Conservation (phyloP, 176 grass and related monocot genomes). For the Aegilops longissima region DNA sequence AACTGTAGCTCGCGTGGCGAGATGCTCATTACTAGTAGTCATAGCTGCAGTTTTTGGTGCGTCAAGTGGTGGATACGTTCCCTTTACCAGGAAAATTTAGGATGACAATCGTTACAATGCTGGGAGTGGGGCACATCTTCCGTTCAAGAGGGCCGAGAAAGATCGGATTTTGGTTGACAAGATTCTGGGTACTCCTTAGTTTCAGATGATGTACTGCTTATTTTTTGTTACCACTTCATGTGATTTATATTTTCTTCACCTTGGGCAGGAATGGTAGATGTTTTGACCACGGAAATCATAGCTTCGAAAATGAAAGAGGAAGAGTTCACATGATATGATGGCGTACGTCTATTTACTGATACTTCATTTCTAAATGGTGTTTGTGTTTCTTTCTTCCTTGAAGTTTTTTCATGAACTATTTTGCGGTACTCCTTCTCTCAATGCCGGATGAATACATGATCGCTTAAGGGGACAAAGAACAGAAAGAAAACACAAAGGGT, state of each 20-base stretch:
- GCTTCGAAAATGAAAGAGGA: constrained; percentile 69
- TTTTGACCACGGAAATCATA: constrained; percentile 57
- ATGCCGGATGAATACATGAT: constrained; percentile 82
- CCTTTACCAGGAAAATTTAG: constrained; percentile 39
- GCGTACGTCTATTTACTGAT: constrained; percentile 41
- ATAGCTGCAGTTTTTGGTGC: too few species aligned
- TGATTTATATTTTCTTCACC: constrained; percentile 26
- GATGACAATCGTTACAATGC: constrained; percentile 93
- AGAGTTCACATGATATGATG: constrained; percentile 71
- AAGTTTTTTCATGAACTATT: constrained; percentile 17
- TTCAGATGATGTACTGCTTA: background rate
- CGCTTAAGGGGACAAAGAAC: constrained; percentile 69
- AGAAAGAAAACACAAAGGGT: constrained; percentile 82
- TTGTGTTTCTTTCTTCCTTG: constrained; percentile 12
- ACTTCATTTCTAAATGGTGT: background rate
- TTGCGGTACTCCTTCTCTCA: constrained; percentile 61
- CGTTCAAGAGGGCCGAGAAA: constrained; percentile 83
- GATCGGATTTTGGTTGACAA: constrained; percentile 79
- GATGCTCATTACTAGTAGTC: too few species aligned
- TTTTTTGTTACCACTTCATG: constrained; percentile 2
- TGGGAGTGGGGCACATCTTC: constrained; percentile 75
- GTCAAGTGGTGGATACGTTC: too few species aligned
- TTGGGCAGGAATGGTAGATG: constrained; percentile 71
- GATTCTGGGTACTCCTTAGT: constrained; percentile 63
- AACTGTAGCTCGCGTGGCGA: too few species aligned